Percentiles rank a stretch among this genome's conserved stretches.
Evolutionary conservation across 345 rosid genomes (phyloP).

Genomic region (Lumnitzera racemosa): DNA sequence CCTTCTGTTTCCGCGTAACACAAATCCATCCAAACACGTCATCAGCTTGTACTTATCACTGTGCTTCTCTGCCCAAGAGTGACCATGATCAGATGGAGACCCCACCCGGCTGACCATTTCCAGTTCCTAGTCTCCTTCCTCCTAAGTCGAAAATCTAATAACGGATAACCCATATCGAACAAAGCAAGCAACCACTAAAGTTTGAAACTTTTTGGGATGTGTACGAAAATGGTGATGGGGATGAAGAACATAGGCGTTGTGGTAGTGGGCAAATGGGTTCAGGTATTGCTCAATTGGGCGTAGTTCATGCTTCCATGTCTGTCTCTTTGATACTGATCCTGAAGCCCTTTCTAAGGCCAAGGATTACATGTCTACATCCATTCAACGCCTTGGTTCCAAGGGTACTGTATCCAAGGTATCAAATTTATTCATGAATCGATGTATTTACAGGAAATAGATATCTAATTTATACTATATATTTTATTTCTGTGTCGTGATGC

Average conservation of each 20-base stretch:
- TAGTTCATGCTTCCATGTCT: constrained; percentile 49
- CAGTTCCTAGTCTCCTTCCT: no score
- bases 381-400: constrained; percentile 65
- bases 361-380: constrained; percentile 41
- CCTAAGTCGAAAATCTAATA: no score
- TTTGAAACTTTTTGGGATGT: no score
- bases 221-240: constrained; percentile 26
- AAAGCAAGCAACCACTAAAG: not conserved
- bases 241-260: constrained; percentile 55
- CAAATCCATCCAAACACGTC: no score
- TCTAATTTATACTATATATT: no score
- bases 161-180: not conserved
- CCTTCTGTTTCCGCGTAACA: no score
- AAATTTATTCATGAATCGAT: not conserved
- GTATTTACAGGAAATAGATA: not conserved
- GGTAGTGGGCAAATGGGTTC: constrained; percentile 94
- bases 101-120: no score
- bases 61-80: no score
- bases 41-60: no score
- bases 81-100: no score
- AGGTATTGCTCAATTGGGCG: constrained; percentile 87
- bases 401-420: constrained; percentile 49
- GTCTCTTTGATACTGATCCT: constrained; percentile 56
- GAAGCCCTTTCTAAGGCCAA: constrained; percentile 57
- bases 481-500: no score